phyloP scores from a whole-genome alignment of 2,329 filamentous ascomycete genomes.

The Apiospora hydei region DNA sequence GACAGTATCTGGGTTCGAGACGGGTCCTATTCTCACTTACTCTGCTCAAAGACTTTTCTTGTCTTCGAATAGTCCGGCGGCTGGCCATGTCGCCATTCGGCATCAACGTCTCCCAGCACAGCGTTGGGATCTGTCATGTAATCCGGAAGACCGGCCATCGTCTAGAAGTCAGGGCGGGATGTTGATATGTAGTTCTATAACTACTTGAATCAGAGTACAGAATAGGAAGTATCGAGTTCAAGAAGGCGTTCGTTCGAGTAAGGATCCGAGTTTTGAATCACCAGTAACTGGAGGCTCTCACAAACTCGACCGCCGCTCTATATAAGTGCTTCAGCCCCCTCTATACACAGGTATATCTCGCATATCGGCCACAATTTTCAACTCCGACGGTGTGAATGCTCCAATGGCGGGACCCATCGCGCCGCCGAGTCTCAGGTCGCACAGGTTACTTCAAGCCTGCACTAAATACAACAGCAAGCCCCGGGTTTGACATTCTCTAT shows the following conservation, averaged over 20 bases:
- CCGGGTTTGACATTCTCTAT: background rate
- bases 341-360: background rate
- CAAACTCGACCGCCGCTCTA: background rate
- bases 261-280: background rate
- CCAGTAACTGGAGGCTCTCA: background rate
- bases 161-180: background rate
- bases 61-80: slow-evolving; percentile 72
- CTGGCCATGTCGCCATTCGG: slow-evolving; percentile 65
- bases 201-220: too few relatives aligned
- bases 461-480: background rate
- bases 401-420: background rate
- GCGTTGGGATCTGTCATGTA: slow-evolving; percentile 36
- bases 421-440: background rate
- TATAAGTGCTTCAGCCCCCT: background rate
- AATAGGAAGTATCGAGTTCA: background rate
- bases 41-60: slow-evolving; percentile 63
- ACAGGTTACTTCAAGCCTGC: background rate
- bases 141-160: slow-evolving; percentile 29
- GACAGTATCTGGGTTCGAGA: too few relatives aligned
- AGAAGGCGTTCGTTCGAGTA: background rate
- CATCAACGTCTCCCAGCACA: slow-evolving; percentile 51
- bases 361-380: background rate
- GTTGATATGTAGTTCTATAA: background rate
- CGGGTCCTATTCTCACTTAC: slow-evolving; percentile 47
- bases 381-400: background rate